These are phyloP conservation scores for Cladosporium sp. DNA, from an alignment of 2,329 filamentous ascomycete species.

Conservation along the genomic window DNA sequence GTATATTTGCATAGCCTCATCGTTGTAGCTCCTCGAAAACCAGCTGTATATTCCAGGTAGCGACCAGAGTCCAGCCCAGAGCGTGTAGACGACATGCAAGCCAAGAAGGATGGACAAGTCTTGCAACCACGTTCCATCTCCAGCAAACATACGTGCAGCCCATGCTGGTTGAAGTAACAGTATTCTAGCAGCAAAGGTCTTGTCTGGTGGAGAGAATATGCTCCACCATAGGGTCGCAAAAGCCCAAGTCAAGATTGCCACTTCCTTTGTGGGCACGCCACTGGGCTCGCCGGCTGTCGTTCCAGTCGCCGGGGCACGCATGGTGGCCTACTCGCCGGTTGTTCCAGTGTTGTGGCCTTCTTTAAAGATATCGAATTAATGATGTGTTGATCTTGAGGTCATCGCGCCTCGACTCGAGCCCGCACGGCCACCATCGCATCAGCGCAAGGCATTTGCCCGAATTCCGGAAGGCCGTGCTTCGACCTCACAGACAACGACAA, in stretches of 20 bases:
- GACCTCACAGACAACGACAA: no score
- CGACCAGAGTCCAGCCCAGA: constrained; percentile 23
- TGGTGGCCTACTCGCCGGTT: not conserved
- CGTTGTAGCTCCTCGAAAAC: constrained; percentile 14
- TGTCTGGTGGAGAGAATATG: constrained; percentile 28
- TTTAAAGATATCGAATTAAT: no score
- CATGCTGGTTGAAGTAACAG: constrained; percentile 30
- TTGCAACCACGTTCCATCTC: constrained; percentile 23
- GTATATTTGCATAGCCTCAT: constrained; percentile 22
- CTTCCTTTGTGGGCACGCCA: constrained; percentile 4
- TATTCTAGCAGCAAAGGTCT: constrained; percentile 27
- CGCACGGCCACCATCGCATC: no score
- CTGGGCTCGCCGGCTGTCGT: not conserved
- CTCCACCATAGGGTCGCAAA: constrained; percentile 27
- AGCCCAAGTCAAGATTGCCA: constrained; percentile 20
- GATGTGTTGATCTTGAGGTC: no score
- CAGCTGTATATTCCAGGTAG: constrained; percentile 12
- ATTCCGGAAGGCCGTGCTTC: no score
- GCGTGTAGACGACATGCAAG: constrained; percentile 23
- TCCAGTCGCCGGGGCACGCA: constrained; percentile 4
- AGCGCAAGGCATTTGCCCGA: no score
- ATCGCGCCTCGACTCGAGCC: no score
- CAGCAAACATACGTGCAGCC: constrained; percentile 20
- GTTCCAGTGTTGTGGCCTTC: no score
- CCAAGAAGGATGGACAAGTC: constrained; percentile 24